phyloP scores from a whole-genome alignment of 257 asterid genomes.

The Gentiana dahurica region DNA sequence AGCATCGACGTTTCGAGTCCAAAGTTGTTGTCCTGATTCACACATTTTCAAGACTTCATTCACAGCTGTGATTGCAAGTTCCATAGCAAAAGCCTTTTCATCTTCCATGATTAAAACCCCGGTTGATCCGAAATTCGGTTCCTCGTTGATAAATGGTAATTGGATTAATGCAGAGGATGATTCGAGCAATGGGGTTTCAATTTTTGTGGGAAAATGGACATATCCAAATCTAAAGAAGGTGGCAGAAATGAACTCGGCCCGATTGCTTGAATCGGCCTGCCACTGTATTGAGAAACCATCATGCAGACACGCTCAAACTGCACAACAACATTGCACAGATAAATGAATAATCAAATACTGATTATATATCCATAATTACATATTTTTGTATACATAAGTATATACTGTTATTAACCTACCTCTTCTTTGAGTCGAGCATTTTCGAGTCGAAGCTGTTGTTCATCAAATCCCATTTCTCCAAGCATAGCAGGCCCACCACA shows the following conservation, averaged over 20 bases:
- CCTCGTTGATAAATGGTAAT: constrained; percentile 46
- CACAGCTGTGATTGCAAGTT: constrained; percentile 52
- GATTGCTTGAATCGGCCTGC: constrained; percentile 37
- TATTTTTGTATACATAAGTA: not conserved
- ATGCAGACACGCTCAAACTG: constrained; percentile 72
- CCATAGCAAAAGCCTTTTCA: constrained; percentile 59
- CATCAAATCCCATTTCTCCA: constrained; percentile 89
- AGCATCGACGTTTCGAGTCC: constrained; percentile 28
- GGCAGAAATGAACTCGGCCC: constrained; percentile 35
- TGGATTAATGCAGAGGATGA: constrained; percentile 31
- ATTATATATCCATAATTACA: not conserved
- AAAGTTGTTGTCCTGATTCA: constrained; percentile 53
- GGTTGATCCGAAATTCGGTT: constrained; percentile 27
- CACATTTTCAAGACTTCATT: constrained; percentile 66
- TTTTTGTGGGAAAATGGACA: constrained; percentile 43
- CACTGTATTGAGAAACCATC: constrained; percentile 51
- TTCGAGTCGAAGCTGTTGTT: constrained; percentile 75
- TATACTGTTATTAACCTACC: constrained; percentile 18
- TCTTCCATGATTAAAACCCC: constrained; percentile 53
- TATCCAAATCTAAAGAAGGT: constrained; percentile 58
- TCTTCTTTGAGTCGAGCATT: constrained; percentile 89
- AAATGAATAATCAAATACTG: not conserved
- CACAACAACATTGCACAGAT: not conserved
- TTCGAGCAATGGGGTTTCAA: constrained; percentile 32
- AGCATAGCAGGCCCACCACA: constrained; percentile 92